Conservation (phyloP, 202 grass and related monocot genomes). For the Setaria italica region DNA sequence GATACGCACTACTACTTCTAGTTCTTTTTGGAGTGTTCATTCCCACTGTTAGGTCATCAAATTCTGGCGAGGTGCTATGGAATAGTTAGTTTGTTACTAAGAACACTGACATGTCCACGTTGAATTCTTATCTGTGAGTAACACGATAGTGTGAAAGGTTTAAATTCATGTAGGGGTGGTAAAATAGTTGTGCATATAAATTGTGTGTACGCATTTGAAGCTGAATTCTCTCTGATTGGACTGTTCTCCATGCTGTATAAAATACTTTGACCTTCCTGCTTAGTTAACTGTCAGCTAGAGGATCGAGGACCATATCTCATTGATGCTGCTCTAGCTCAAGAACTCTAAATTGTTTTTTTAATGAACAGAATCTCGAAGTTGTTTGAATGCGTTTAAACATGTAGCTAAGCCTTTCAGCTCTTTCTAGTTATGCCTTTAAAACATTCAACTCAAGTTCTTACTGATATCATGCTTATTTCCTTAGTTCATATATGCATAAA, state of each 20-base stretch:
- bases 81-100: constrained; percentile 5
- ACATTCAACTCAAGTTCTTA: background rate
- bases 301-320: background rate
- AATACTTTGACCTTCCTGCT: constrained; percentile 18
- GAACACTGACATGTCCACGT: background rate
- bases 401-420: background rate
- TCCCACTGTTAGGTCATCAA: constrained; percentile 17
- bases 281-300: background rate
- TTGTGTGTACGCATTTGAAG: constrained; percentile 30
- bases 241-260: constrained; percentile 20
- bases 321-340: background rate
- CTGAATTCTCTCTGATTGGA: background rate
- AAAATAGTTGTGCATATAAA: constrained; percentile 15
- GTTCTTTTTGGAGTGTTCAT: constrained; percentile 12
- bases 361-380: background rate
- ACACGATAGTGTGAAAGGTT: constrained; percentile 3
- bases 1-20: constrained; percentile 15
- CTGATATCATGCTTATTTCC: background rate
- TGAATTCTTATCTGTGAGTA: constrained; percentile 18
- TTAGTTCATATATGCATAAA: constrained; percentile 1
- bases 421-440: background rate
- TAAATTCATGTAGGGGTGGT: background rate
- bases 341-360: background rate
- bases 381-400: constrained; percentile 3
- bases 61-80: background rate